Conservation (phyloP, 1,284 basidiomycete genomes). For the Rugosomyces carneus region DNA sequence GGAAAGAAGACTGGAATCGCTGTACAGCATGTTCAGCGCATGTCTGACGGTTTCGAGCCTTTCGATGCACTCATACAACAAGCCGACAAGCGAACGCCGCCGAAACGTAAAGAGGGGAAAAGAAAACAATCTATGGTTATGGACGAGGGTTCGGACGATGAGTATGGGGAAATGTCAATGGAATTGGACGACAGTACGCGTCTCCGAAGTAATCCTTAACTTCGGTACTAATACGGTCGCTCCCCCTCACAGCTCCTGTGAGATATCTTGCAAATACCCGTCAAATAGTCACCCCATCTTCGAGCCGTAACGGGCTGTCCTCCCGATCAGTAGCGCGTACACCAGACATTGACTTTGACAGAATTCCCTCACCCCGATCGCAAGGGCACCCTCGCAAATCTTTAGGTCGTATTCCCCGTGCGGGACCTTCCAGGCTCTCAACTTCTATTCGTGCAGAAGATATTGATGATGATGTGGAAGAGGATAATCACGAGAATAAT, state of each 20-base stretch:
- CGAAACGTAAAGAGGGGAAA: slow-evolving; percentile 42
- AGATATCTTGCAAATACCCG: slow-evolving; percentile 50
- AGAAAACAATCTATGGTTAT: slow-evolving; percentile 33
- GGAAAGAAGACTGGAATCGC: slow-evolving; percentile 73
- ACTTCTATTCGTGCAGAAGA: slow-evolving; percentile 26
- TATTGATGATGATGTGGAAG: slow-evolving; percentile 27
- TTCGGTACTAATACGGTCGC: background rate
- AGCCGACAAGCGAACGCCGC: slow-evolving; percentile 59
- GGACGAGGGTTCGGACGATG: slow-evolving; percentile 38
- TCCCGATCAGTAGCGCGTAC: slow-evolving; percentile 46
- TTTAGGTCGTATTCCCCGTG: slow-evolving; percentile 28
- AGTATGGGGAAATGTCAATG: slow-evolving; percentile 69
- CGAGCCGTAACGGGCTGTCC: slow-evolving; percentile 42
- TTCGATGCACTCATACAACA: slow-evolving; percentile 71
- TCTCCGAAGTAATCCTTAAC: background rate
- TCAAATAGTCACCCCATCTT: slow-evolving; percentile 38
- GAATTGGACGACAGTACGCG: slow-evolving; percentile 52
- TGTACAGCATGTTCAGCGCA: slow-evolving; percentile 60
- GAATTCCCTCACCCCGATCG: slow-evolving; percentile 58
- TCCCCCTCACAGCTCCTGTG: slow-evolving; percentile 35
- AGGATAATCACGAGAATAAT: slow-evolving; percentile 21
- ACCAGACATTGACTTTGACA: slow-evolving; percentile 58
- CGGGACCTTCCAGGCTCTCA: slow-evolving; percentile 44
- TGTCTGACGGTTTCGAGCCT: slow-evolving; percentile 81
- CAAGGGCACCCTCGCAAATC: slow-evolving; percentile 32